Percentiles rank a stretch among this genome's conserved stretches.
phyloP scores from a whole-genome alignment of 2,329 filamentous ascomycete species.

The Pseudogymnoascus sp. region DNA sequence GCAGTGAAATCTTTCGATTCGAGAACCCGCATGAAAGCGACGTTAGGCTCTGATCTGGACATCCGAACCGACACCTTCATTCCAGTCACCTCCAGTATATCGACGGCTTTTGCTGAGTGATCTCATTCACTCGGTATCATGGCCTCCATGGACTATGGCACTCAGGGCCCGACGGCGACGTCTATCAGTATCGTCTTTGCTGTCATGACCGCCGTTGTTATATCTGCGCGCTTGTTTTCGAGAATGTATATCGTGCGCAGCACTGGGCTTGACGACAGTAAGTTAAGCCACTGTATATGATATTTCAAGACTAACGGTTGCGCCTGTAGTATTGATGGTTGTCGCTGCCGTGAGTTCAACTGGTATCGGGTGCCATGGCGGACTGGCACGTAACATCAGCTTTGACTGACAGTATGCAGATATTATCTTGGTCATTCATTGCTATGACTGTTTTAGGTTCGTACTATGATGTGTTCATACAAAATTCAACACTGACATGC shows the following conservation, averaged over 20 bases:
- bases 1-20: background rate
- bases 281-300: background rate
- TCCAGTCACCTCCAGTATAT: background rate
- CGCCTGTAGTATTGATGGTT: constrained; percentile 5
- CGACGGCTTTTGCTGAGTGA: background rate
- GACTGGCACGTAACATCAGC: background rate
- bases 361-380: background rate
- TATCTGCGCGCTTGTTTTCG: constrained; percentile 9
- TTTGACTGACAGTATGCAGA: background rate
- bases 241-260: constrained; percentile 8
- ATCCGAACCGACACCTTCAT: background rate
- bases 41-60: background rate
- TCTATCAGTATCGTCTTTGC: constrained; percentile 10
- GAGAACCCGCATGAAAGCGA: background rate
- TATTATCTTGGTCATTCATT: constrained; percentile 10
- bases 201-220: constrained; percentile 6
- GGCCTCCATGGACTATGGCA: background rate
- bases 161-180: background rate
- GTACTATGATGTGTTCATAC: background rate
- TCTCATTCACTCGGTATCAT: background rate
- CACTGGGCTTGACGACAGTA: constrained; percentile 10
- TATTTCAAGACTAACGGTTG: background rate
- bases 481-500: background rate
- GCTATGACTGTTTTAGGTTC: constrained; percentile 5
- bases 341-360: background rate